These are phyloP conservation scores for Trichoderma erinaceum DNA, from an alignment of 495 filamentous ascomycete genomes.

Conservation along the genomic window DNA sequence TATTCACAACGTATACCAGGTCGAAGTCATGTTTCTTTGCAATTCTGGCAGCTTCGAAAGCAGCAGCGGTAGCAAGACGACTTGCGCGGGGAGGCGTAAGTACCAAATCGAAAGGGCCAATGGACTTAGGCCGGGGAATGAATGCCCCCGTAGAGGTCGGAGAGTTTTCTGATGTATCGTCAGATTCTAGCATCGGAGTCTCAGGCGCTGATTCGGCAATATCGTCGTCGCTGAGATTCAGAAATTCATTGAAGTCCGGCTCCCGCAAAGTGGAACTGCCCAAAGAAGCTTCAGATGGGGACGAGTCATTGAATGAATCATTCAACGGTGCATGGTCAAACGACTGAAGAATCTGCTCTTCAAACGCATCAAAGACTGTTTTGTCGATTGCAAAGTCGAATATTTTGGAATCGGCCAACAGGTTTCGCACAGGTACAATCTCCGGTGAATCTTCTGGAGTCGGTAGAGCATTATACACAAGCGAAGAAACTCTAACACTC, in stretches of 20 bases:
- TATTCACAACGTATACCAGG: constrained; percentile 39
- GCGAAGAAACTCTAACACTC: neutral
- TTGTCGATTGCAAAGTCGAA: constrained; percentile 23
- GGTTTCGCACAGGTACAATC: constrained; percentile 21
- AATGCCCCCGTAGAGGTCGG: constrained; percentile 21
- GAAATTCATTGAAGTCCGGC: constrained; percentile 41
- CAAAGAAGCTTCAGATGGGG: constrained; percentile 10
- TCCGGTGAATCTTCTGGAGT: constrained; percentile 23
- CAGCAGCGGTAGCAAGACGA: constrained; percentile 29
- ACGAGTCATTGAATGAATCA: constrained; percentile 4
- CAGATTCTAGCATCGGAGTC: constrained; percentile 11
- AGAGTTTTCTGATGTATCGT: neutral
- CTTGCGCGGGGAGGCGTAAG: constrained; percentile 26
- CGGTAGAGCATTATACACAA: constrained; percentile 13
- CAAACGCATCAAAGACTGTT: neutral
- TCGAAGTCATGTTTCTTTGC: constrained; percentile 36
- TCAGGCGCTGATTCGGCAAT: constrained; percentile 34
- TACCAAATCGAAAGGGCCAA: constrained; percentile 20
- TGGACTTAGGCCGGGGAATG: neutral
- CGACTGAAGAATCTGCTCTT: neutral
- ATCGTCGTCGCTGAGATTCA: constrained; percentile 41
- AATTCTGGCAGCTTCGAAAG: constrained; percentile 37
- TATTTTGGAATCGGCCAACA: constrained; percentile 14
- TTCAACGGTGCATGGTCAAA: neutral
- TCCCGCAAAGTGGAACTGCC: constrained; percentile 27